Evolutionary conservation across 192 early-diverging fungal genomes (phyloP).

Genomic region (Backusella parvicylindrica): DNA sequence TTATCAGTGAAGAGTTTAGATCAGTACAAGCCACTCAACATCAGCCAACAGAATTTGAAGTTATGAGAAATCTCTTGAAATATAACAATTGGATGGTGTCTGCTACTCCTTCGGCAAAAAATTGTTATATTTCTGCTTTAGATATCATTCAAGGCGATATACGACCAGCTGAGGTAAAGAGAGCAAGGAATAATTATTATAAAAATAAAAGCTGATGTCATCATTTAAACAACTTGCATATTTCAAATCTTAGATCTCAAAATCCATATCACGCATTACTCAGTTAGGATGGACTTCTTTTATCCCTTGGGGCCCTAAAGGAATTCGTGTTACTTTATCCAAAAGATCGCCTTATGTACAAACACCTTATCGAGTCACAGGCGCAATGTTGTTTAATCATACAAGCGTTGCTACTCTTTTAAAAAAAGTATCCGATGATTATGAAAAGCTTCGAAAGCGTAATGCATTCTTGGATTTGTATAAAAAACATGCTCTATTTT

Average conservation of each 20-base stretch:
- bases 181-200: no score
- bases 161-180: slow-evolving; percentile 89
- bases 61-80: slow-evolving; percentile 94
- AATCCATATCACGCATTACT: slow-evolving; percentile 90
- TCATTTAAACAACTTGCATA: neutral
- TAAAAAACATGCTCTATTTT: slow-evolving; percentile 73
- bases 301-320: slow-evolving; percentile 98
- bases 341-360: slow-evolving; percentile 90
- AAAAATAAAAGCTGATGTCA: neutral
- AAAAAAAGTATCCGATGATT: slow-evolving; percentile 87
- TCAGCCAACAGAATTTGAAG: slow-evolving; percentile 95
- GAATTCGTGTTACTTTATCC: slow-evolving; percentile 94
- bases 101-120: slow-evolving; percentile 80
- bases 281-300: slow-evolving; percentile 92
- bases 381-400: slow-evolving; percentile 97
- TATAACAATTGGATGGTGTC: slow-evolving; percentile 98
- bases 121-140: slow-evolving; percentile 95
- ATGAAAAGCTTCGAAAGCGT: slow-evolving; percentile 88
- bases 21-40: slow-evolving; percentile 81
- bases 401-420: slow-evolving; percentile 91
- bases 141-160: slow-evolving; percentile 99
- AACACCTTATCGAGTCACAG: slow-evolving; percentile 89
- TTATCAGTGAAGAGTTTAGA: slow-evolving; percentile 87
- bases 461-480: slow-evolving; percentile 97
- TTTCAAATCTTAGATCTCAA: slow-evolving; percentile 77